phyloP scores from a whole-genome alignment of 306 rosid species.

The Cucumis hystrix region DNA sequence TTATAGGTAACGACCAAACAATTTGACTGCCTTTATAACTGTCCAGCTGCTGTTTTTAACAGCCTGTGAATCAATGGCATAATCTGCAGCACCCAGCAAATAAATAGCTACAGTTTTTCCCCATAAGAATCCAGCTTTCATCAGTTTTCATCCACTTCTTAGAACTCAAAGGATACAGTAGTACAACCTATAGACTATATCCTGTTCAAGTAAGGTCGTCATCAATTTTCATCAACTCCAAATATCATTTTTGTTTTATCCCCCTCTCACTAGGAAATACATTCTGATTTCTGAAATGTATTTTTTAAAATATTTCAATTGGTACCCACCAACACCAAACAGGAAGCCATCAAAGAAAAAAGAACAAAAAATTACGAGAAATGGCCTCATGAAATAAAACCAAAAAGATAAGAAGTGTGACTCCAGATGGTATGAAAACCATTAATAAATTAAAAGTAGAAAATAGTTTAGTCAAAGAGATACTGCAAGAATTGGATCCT shows the following conservation, averaged over 20 bases:
- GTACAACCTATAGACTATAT: too few relatives aligned
- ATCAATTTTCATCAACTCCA: background rate
- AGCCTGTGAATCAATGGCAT: background rate
- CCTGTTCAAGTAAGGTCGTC: too few relatives aligned
- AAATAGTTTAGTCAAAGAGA: too few relatives aligned
- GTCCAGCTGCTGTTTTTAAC: background rate
- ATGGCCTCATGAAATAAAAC: background rate
- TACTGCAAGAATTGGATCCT: too few relatives aligned
- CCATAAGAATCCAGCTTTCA: background rate
- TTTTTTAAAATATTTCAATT: background rate
- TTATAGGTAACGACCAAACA: too few relatives aligned
- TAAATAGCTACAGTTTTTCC: background rate
- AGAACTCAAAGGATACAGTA: too few relatives aligned
- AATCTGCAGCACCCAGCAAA: background rate
- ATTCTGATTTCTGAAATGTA: background rate
- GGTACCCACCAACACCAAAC: background rate
- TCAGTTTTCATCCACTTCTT: background rate
- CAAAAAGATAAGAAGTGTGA: too few relatives aligned
- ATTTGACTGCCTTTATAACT: background rate
- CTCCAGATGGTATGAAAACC: too few relatives aligned
- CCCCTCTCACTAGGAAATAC: background rate
- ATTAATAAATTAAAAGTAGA: too few relatives aligned
- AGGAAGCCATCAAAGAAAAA: background rate
- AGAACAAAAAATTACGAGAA: background rate
- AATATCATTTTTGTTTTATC: background rate